Evolutionary conservation across 805 yeast genomes (phyloP).

Genomic region (Wickerhamomyces sydowiorum): DNA sequence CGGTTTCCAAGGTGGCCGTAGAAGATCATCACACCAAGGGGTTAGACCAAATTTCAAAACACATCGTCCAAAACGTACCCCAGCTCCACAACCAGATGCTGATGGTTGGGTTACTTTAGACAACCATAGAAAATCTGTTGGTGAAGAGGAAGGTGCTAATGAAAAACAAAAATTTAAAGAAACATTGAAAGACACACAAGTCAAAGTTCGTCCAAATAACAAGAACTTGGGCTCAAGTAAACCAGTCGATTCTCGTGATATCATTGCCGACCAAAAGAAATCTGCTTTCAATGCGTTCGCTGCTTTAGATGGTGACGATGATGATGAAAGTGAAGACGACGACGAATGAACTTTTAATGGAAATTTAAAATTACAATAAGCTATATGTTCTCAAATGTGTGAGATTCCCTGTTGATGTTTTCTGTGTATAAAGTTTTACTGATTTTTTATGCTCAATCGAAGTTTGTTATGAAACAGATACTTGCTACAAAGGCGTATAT

Average conservation of each 20-base stretch:
- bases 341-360: slow-evolving; percentile 3
- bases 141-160: slow-evolving; percentile 41
- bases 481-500: no score
- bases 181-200: slow-evolving; percentile 37
- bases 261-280: slow-evolving; percentile 61
- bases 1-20: slow-evolving; percentile 36
- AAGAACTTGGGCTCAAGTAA: slow-evolving; percentile 70
- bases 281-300: slow-evolving; percentile 75
- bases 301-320: slow-evolving; percentile 41
- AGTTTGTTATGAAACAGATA: no score
- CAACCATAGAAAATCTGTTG: slow-evolving; percentile 36
- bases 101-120: slow-evolving; percentile 79
- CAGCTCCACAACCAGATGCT: slow-evolving; percentile 53
- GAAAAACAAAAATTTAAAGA: slow-evolving; percentile 43
- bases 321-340: slow-evolving; percentile 20
- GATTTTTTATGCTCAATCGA: no score
- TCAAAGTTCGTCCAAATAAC: slow-evolving; percentile 64
- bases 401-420: no score
- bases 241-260: slow-evolving; percentile 69
- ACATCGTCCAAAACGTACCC: slow-evolving; percentile 42
- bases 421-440: no score
- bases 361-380: no score
- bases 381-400: no score
- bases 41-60: slow-evolving; percentile 52
- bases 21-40: slow-evolving; percentile 47